Conservation (phyloP, 306 rosid species). For the Sicyos edulis region DNA sequence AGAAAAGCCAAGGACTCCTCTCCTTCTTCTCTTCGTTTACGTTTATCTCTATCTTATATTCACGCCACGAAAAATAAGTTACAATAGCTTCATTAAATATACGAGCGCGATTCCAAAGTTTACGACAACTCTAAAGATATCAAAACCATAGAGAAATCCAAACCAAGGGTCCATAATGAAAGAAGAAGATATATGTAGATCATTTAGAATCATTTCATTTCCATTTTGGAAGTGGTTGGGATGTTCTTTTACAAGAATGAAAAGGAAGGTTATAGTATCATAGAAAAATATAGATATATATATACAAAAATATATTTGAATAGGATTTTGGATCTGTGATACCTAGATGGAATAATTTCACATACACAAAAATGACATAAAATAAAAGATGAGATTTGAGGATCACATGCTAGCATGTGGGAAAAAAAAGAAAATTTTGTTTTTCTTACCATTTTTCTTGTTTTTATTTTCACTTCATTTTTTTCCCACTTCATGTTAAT, state of each 20-base stretch:
- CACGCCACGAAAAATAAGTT: too few relatives aligned
- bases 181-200: neutral
- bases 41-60: too few relatives aligned
- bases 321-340: constrained; percentile 10
- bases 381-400: constrained; percentile 16
- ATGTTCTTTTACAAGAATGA: constrained; percentile 1
- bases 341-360: neutral
- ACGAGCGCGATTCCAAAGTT: too few relatives aligned
- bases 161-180: constrained; percentile 1
- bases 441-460: neutral
- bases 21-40: too few relatives aligned
- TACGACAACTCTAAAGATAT: neutral
- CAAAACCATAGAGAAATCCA: neutral
- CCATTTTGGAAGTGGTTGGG: constrained; percentile 15
- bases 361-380: constrained; percentile 17
- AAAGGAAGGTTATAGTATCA: neutral
- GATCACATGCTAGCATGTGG: constrained; percentile 21
- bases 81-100: too few relatives aligned
- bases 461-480: neutral
- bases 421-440: constrained; percentile 11
- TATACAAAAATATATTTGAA: neutral
- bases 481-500: neutral
- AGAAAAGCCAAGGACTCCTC: too few relatives aligned
- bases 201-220: neutral
- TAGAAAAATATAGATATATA: neutral